Evolutionary conservation across 139 green algal genomes (phyloP).

Genomic region (Mesostigma viride): DNA sequence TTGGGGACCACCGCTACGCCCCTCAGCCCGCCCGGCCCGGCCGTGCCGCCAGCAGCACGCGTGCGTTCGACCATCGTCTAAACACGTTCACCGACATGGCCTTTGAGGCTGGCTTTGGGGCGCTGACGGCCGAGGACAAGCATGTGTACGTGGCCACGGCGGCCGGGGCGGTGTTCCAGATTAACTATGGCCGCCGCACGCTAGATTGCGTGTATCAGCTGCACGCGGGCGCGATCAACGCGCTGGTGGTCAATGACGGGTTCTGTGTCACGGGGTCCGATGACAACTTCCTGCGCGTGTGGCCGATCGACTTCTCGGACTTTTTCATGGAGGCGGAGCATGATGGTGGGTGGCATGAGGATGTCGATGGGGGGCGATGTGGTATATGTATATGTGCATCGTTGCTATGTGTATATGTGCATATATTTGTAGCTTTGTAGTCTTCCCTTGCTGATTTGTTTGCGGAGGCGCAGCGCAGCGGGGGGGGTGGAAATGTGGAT

Average conservation of each 20-base stretch:
- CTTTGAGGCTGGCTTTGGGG: too few relatives aligned
- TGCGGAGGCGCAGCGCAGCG: too few relatives aligned
- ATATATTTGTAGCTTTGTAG: too few relatives aligned
- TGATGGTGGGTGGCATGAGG: slow-evolving; percentile 25
- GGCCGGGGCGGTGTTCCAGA: slow-evolving; percentile 48
- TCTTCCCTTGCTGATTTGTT: too few relatives aligned
- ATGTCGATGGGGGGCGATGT: neutral
- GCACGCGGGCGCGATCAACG: slow-evolving; percentile 56
- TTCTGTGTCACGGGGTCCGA: slow-evolving; percentile 54
- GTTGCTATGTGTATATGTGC: too few relatives aligned
- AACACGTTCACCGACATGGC: too few relatives aligned
- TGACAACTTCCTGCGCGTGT: slow-evolving; percentile 54
- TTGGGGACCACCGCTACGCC: slow-evolving; percentile 23
- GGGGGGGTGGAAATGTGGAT: too few relatives aligned
- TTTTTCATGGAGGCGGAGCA: slow-evolving; percentile 65
- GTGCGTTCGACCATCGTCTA: too few relatives aligned
- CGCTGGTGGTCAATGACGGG: slow-evolving; percentile 44
- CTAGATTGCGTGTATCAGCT: slow-evolving; percentile 61
- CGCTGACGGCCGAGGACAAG: too few relatives aligned
- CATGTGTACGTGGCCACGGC: slow-evolving; percentile 40
- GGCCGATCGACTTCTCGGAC: slow-evolving; percentile 63
- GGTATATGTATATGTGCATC: neutral
- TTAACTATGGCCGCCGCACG: slow-evolving; percentile 44
- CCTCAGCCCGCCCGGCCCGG: too few relatives aligned
- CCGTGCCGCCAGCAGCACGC: too few relatives aligned